phyloP scores from a whole-genome alignment of 129 eudicot species.

The Saposhnikovia divaricata region DNA sequence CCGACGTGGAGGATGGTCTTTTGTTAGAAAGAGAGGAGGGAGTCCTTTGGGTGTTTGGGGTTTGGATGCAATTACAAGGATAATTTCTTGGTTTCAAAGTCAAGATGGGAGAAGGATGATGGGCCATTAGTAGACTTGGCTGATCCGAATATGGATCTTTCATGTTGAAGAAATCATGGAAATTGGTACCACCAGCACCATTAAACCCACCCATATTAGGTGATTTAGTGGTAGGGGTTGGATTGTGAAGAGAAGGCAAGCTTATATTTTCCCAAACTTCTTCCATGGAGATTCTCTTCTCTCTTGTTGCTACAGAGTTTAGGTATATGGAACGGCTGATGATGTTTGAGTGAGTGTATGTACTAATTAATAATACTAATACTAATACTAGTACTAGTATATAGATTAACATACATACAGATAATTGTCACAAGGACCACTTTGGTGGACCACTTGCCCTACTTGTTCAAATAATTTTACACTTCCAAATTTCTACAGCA shows the following conservation, averaged over 20 bases:
- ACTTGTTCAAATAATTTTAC: too few relatives aligned
- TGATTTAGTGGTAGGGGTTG: conserved; percentile 13
- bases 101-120: not conserved
- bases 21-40: not conserved
- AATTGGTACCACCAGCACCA: not conserved
- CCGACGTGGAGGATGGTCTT: not conserved
- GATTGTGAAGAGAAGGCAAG: conserved; percentile 4
- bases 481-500: too few relatives aligned
- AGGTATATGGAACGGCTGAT: too few relatives aligned
- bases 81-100: not conserved
- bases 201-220: not conserved
- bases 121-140: not conserved
- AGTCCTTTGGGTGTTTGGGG: not conserved
- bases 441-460: too few relatives aligned
- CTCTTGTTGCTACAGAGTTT: too few relatives aligned
- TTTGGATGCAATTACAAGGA: not conserved
- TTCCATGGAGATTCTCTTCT: not conserved
- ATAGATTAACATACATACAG: too few relatives aligned
- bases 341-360: not conserved
- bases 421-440: too few relatives aligned
- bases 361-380: too few relatives aligned
- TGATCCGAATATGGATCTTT: not conserved
- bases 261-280: not conserved
- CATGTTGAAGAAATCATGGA: not conserved
- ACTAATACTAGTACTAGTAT: too few relatives aligned